Base-by-base conservation (phyloP, 345 rosid genomes). In the Toxicodendron radicans region DNA sequence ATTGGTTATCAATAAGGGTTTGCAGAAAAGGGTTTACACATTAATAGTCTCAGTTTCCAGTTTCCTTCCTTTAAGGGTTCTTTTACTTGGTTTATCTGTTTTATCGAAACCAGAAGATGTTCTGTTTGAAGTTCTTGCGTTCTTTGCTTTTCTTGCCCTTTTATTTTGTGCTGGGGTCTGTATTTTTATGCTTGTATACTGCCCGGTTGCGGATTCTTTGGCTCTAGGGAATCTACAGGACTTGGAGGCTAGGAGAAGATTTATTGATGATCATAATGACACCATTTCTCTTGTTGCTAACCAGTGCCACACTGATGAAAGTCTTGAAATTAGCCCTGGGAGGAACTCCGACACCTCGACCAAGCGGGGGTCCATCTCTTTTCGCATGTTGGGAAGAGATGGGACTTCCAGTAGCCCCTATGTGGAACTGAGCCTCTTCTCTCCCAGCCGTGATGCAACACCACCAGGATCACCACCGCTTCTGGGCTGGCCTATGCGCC, bases 1-100 rank as follows among this genome's bases (percentile, higher is more conserved):
- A 75, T 75, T 93, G 83, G 99, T 95, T 52, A 92, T 95, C 77
- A 95, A 95, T 71, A 93, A 88, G 89, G 92, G 97, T 76, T 73
- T 95, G 83, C 92, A 89, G 88, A 91, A 75, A 87, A 91, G 99
- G 85, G 93, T 95, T 27, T 89, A 91, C 79, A 85, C 88, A 66
- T 82, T 95, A 80, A 83, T 95, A 79, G 71, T 95, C 81, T 89
- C 98, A 0, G 95, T 93, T 76, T 87, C 89, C 16, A 85, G 90
- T 82, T 93, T 93, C 86, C 90, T 95, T 73, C 92, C 96, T 0
- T 81, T 93, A 70, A 85, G 99, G 87, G 88, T 95, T 82, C 76
- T 92, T 48, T 83, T 95, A 72, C 97, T 95, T 65, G 87, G 98
- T 69, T 80, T 95, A 70, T 88, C 98, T 33, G 95, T 90, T 73